phyloP scores from a whole-genome alignment of 352 stramenopile genomes.

The Blastocystis sp. region DNA sequence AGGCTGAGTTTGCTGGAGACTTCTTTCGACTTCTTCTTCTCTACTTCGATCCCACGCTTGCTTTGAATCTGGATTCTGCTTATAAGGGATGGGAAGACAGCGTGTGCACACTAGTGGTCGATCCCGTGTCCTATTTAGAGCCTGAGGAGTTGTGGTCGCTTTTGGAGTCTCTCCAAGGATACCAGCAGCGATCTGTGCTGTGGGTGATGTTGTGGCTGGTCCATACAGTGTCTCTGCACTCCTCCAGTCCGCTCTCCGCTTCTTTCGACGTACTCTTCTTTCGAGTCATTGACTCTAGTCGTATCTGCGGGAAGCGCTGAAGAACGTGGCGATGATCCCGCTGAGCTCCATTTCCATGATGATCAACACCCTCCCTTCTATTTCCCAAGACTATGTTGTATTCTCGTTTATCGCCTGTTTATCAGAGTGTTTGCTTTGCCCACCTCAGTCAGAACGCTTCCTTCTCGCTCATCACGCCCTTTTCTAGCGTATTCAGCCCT shows the following conservation, averaged over 20 bases:
- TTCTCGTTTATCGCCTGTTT: not conserved
- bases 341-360: not conserved
- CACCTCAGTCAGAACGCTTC: not conserved
- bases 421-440: not conserved
- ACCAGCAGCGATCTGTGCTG: not conserved
- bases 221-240: not conserved
- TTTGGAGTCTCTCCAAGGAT: not conserved
- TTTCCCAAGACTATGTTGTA: not conserved
- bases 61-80: not conserved
- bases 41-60: slow-evolving; percentile 23
- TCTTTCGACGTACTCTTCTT: slow-evolving; percentile 6
- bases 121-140: not conserved
- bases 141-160: not conserved
- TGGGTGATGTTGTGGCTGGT: slow-evolving; percentile 21
- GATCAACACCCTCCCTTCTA: not conserved
- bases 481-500: not conserved
- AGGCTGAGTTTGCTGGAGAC: slow-evolving; percentile 20
- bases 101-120: not conserved
- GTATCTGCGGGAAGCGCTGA: not conserved
- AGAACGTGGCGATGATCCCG: not conserved
- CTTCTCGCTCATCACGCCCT: not conserved
- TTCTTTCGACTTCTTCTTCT: slow-evolving; percentile 50
- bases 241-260: not conserved
- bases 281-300: not conserved
- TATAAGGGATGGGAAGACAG: slow-evolving; percentile 21